phyloP scores from a whole-genome alignment of 75 land plant species.

The Larix kaempferi region DNA sequence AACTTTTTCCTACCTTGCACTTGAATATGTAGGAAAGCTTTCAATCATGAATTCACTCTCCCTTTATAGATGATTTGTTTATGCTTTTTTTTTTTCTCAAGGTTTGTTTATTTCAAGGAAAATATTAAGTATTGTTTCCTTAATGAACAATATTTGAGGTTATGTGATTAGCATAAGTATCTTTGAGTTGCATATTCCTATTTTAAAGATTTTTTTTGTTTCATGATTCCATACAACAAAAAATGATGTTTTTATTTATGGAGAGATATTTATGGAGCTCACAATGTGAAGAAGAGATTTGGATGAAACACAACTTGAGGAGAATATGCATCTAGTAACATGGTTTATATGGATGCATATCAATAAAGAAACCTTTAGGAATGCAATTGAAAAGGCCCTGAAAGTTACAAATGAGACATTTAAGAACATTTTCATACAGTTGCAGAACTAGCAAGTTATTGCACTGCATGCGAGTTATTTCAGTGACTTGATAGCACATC shows the following conservation, averaged over 20 bases:
- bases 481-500: constrained; percentile 51
- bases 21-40: too few relatives aligned
- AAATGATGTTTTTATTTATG: constrained; percentile 81
- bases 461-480: constrained; percentile 43
- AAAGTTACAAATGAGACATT: constrained; percentile 28
- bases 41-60: too few relatives aligned
- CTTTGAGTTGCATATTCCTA: too few relatives aligned
- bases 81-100: neutral
- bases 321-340: too few relatives aligned
- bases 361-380: constrained; percentile 46
- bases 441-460: constrained; percentile 52
- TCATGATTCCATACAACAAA: too few relatives aligned
- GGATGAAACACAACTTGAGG: constrained; percentile 68
- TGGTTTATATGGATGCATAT: constrained; percentile 52
- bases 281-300: constrained; percentile 70
- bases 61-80: too few relatives aligned
- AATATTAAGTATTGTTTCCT: too few relatives aligned
- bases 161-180: neutral
- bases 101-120: neutral
- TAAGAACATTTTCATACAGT: constrained; percentile 37
- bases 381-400: constrained; percentile 41
- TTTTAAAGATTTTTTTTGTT: too few relatives aligned
- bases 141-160: neutral
- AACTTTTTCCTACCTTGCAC: constrained; percentile 83
- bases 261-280: constrained; percentile 86